Evolutionary conservation across 1,284 basidiomycete genomes (phyloP).

Genomic region (Sporisorium iseilematis-ciliati): DNA sequence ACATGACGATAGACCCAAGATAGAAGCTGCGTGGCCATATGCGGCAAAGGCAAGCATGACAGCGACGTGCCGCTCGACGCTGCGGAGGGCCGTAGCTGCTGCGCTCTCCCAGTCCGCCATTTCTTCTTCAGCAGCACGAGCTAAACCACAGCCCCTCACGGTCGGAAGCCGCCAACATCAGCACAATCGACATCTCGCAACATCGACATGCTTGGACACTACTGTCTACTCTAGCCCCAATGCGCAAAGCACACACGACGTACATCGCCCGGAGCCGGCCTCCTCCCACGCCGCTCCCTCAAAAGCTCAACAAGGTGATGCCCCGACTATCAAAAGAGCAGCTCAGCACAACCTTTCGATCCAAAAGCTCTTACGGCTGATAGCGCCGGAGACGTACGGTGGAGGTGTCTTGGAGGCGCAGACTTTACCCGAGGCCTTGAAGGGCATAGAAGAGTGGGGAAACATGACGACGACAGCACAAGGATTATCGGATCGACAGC

Average conservation of each 20-base stretch:
- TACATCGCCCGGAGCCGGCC: neutral
- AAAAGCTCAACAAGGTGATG: neutral
- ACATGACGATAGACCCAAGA: neutral
- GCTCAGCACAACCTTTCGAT: neutral
- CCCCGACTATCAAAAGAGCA: neutral
- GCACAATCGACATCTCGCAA: neutral
- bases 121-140: neutral
- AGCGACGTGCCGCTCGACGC: constrained; percentile 6
- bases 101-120: constrained; percentile 7
- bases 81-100: constrained; percentile 2
- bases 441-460: constrained; percentile 1
- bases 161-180: neutral
- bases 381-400: constrained; percentile 9
- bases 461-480: neutral
- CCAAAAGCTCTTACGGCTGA: neutral
- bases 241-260: neutral
- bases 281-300: neutral
- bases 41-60: constrained; percentile 1
- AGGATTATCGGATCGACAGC: neutral
- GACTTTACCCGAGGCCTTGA: constrained; percentile 13
- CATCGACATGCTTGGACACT: neutral
- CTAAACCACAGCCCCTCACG: constrained; percentile 4
- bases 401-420: constrained; percentile 16
- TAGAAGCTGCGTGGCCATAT: neutral
- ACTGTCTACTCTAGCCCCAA: neutral